phyloP scores from a whole-genome alignment of 2,329 filamentous ascomycete species.

The Xylaria sp. region DNA sequence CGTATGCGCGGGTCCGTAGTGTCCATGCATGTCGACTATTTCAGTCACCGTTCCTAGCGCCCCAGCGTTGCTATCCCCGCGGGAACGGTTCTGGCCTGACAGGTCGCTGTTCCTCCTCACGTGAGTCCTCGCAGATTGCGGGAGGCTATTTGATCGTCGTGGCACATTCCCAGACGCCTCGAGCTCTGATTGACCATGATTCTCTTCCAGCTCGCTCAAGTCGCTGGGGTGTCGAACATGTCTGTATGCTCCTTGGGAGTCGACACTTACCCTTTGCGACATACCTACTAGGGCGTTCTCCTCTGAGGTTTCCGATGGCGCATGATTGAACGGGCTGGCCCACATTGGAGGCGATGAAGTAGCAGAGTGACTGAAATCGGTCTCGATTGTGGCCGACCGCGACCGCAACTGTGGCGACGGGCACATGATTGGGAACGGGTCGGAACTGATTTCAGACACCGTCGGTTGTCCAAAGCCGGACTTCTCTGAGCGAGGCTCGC shows the following conservation, averaged over 20 bases:
- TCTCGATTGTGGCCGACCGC: conserved; percentile 41
- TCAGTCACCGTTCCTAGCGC: conserved; percentile 56
- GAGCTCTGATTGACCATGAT: conserved; percentile 54
- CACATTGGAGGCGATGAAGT: conserved; percentile 42
- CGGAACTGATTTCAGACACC: conserved; percentile 57
- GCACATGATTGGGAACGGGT: conserved; percentile 45
- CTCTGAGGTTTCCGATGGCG: conserved; percentile 40
- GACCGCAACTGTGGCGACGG: conserved; percentile 39
- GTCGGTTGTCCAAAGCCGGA: conserved; percentile 54
- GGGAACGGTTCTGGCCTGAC: conserved; percentile 33
- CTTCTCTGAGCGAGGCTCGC: conserved; percentile 51
- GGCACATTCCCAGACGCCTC: conserved; percentile 51
- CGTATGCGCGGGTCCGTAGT: conserved; percentile 57
- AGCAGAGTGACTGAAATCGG: conserved; percentile 37
- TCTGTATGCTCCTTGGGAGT: conserved; percentile 37
- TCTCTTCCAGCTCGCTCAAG: conserved; percentile 55
- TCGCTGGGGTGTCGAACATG: conserved; percentile 59
- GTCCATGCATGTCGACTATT: conserved; percentile 58
- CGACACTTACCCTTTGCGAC: conserved; percentile 46
- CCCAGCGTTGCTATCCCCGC: conserved; percentile 37
- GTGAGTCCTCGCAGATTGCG: conserved; percentile 35
- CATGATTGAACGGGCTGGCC: conserved; percentile 38
- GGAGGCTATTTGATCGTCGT: conserved; percentile 48
- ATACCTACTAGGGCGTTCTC: conserved; percentile 43
- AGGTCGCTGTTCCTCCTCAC: conserved; percentile 42